Percentiles rank a stretch among this genome's conserved stretches.
Evolutionary conservation across 2,329 filamentous ascomycete species (phyloP).

Genomic region (Penicillium sp.): DNA sequence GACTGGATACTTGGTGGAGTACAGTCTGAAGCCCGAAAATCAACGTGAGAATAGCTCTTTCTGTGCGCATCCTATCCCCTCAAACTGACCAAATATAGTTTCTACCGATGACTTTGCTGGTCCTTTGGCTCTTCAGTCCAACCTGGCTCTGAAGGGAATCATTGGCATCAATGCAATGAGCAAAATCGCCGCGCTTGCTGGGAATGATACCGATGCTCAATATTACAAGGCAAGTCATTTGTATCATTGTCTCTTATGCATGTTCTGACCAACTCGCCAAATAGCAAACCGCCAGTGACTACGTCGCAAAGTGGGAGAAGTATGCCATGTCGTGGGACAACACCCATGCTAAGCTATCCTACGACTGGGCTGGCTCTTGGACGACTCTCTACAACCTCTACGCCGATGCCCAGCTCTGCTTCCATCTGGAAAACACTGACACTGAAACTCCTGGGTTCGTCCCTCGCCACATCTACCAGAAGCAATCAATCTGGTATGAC

Average conservation of each 20-base stretch:
- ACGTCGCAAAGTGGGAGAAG: constrained; percentile 71
- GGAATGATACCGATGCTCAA: constrained; percentile 56
- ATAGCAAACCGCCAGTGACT: constrained; percentile 61
- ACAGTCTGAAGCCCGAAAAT: constrained; percentile 70
- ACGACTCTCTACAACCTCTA: constrained; percentile 86
- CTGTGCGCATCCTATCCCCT: not conserved
- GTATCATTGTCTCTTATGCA: not conserved
- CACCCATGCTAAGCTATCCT: constrained; percentile 74
- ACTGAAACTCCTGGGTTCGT: constrained; percentile 60
- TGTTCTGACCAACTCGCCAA: constrained; percentile 5
- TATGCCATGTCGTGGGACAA: constrained; percentile 69
- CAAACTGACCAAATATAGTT: constrained; percentile 45
- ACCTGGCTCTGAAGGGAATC: constrained; percentile 80
- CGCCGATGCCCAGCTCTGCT: constrained; percentile 76
- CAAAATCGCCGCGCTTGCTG: constrained; percentile 65
- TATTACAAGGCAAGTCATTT: constrained; percentile 53
- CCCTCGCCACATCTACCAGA: constrained; percentile 72
- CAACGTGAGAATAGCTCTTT: constrained; percentile 55
- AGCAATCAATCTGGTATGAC: constrained; percentile 79
- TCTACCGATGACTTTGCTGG: constrained; percentile 85
- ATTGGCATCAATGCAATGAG: constrained; percentile 79
- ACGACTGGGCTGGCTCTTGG: constrained; percentile 79
- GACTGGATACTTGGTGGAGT: constrained; percentile 76
- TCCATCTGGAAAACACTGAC: constrained; percentile 61
- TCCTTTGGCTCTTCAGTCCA: constrained; percentile 75